A percentile compares a stretch with the other conserved stretches of the same genome.
Conservation (phyloP, 2,329 filamentous ascomycete species). For the Hymenoscyphus fructigenus region DNA sequence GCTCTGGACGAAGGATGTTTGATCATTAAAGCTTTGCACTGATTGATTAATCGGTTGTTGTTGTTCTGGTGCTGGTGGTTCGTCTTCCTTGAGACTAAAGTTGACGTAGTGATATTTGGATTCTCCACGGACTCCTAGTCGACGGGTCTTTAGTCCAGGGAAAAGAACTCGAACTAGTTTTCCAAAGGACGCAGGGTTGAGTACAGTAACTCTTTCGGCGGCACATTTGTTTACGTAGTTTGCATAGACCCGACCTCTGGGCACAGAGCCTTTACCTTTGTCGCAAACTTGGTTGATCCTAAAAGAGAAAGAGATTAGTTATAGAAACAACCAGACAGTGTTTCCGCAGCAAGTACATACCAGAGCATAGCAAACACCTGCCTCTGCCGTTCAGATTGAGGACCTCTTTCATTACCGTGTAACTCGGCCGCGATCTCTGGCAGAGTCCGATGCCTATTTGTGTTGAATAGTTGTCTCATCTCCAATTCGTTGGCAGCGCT, state of each 20-base stretch:
- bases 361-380: constrained; percentile 89
- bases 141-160: constrained; percentile 87
- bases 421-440: constrained; percentile 74
- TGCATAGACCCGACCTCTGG: constrained; percentile 89
- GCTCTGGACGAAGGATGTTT: constrained; percentile 47
- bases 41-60: constrained; percentile 42
- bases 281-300: constrained; percentile 75
- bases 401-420: constrained; percentile 75
- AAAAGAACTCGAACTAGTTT: constrained; percentile 97
- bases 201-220: constrained; percentile 86
- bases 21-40: constrained; percentile 50
- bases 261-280: constrained; percentile 80
- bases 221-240: constrained; percentile 93
- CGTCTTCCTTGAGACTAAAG: constrained; percentile 59
- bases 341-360: constrained; percentile 48
- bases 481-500: constrained; percentile 80
- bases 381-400: constrained; percentile 78
- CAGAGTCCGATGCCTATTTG: constrained; percentile 65
- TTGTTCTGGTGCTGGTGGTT: constrained; percentile 38
- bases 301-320: constrained; percentile 14
- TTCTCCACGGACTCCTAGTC: constrained; percentile 89
- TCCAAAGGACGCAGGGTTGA: constrained; percentile 96
- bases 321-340: neutral
- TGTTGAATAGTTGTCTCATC: constrained; percentile 71
- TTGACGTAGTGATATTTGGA: constrained; percentile 96